Evolutionary conservation across 2,329 filamentous ascomycete genomes (phyloP).

Genomic region (Tricladium varicosporioides): DNA sequence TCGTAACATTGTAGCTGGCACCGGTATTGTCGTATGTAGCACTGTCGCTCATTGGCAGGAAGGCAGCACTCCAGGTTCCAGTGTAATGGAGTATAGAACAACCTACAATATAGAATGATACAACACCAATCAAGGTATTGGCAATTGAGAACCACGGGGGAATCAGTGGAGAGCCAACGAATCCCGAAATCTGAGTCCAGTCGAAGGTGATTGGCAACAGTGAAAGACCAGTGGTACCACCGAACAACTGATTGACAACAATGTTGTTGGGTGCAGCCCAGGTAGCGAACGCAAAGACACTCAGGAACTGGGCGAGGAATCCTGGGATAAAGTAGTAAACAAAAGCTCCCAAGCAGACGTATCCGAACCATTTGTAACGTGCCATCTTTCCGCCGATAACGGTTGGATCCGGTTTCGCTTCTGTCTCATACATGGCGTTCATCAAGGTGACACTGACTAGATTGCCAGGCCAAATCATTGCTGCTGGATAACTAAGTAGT

Average conservation of each 20-base stretch:
- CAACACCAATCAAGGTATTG: constrained; percentile 67
- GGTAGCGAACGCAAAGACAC: constrained; percentile 67
- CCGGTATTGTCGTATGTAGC: constrained; percentile 72
- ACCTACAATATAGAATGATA: constrained; percentile 61
- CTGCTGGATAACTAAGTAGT: constrained; percentile 43
- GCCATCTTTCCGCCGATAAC: constrained; percentile 44
- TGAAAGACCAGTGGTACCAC: constrained; percentile 63
- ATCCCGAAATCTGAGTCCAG: constrained; percentile 62
- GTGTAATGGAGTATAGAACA: constrained; percentile 63
- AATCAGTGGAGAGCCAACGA: constrained; percentile 40
- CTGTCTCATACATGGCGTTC: constrained; percentile 59
- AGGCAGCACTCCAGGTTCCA: constrained; percentile 62
- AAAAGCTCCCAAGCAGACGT: constrained; percentile 42
- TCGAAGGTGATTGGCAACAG: constrained; percentile 72
- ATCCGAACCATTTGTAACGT: constrained; percentile 37
- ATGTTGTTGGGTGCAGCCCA: constrained; percentile 68
- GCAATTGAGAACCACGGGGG: constrained; percentile 70
- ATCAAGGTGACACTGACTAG: constrained; percentile 52
- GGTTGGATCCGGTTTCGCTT: constrained; percentile 46
- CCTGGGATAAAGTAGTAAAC: constrained; percentile 54
- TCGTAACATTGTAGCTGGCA: constrained; percentile 58
- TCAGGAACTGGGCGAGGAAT: constrained; percentile 66
- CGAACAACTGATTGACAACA: constrained; percentile 70
- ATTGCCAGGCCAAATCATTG: constrained; percentile 66
- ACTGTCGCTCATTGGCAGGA: constrained; percentile 68